Evolutionary conservation across 345 rosid genomes (phyloP), one percentile per base, ranked within the genome.

Genomic region (Camelina laxa): DNA sequence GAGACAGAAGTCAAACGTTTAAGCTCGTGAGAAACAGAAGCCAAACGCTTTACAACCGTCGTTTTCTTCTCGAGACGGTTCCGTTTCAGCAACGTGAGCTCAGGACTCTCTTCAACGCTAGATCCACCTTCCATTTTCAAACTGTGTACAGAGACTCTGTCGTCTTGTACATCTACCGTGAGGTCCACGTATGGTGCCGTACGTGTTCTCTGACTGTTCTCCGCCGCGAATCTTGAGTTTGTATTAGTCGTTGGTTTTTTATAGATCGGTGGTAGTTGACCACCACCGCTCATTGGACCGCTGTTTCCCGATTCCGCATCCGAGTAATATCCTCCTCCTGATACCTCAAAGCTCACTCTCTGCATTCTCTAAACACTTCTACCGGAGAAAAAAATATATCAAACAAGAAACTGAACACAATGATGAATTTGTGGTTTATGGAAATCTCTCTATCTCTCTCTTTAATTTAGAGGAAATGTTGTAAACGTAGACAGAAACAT

Each of bases 1-100:
- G 88, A 74, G 44, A 87, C 84, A 0, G 96, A 87, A 5, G 93
- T 75, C 33, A 88, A 60, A 13, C 84, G 79, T 68, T 84, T 90
- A 4, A 90, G 67, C 49, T 90, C 96, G 1, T 88, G 87, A 59
- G 92, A 84, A 17, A 87, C 90, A 22, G 89, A 91, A 5, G 80
- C 82, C 2, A 90, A n/a, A 19, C 82, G 79, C 35, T 87, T 81
- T 38, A 83, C 86, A 50, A 76, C 77, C 4, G 75, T 48, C 0
- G 90, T 61, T 69, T 78, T 87, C 80, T 82, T 88, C 79, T 87
- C 93, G 15, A 80, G 59, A 7, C 84, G 87, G 39, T 84, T 86
- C 16, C 67, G 79, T 0, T 85, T 85, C 11, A 88, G 83, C 1
- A 87, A 62, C 7, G 82, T 76, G 0, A 76, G 66, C 72, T 83